Evolutionary conservation across 352 stramenopile species (phyloP).

Genomic region (Pythium aquatile): DNA sequence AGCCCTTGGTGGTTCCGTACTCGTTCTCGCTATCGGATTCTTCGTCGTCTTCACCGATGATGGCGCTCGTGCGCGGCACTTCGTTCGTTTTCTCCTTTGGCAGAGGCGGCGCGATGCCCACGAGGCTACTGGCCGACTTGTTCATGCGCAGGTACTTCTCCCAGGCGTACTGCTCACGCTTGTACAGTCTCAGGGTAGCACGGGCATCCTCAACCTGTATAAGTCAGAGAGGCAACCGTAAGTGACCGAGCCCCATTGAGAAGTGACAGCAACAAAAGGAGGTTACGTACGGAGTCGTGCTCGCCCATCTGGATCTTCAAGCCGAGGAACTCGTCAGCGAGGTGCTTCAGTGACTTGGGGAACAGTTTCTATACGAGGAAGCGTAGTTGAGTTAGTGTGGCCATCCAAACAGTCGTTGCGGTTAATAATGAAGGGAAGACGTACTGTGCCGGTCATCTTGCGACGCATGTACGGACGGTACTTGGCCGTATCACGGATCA

Average conservation of each 20-base stretch:
- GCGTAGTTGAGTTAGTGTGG: not conserved
- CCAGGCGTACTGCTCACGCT: constrained; percentile 79
- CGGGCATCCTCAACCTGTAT: constrained; percentile 74
- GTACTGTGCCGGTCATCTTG: constrained; percentile 81
- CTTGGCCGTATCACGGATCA: constrained; percentile 81
- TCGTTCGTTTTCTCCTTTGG: constrained; percentile 30
- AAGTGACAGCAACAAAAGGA: too few relatives aligned
- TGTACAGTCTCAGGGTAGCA: constrained; percentile 76
- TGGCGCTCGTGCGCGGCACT: constrained; percentile 14
- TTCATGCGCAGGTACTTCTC: constrained; percentile 78
- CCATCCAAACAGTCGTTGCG: not conserved
- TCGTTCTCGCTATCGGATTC: constrained; percentile 30
- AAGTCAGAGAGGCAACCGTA: not conserved
- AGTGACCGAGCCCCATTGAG: not conserved
- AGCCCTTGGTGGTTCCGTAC: constrained; percentile 15
- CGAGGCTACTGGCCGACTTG: constrained; percentile 53
- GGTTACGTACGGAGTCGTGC: constrained; percentile 85
- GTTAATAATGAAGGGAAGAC: not conserved
- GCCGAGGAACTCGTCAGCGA: constrained; percentile 66
- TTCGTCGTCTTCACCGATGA: constrained; percentile 34
- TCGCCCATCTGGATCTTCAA: constrained; percentile 77
- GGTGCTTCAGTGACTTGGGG: constrained; percentile 77
- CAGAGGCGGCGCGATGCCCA: constrained; percentile 48
- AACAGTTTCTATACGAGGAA: constrained; percentile 65
- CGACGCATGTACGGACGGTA: constrained; percentile 86